A percentile compares a stretch with the other conserved stretches of the same genome.
Evolutionary conservation across 2,329 filamentous ascomycete genomes (phyloP).

Genomic region (Pleurostoma richardsiae): DNA sequence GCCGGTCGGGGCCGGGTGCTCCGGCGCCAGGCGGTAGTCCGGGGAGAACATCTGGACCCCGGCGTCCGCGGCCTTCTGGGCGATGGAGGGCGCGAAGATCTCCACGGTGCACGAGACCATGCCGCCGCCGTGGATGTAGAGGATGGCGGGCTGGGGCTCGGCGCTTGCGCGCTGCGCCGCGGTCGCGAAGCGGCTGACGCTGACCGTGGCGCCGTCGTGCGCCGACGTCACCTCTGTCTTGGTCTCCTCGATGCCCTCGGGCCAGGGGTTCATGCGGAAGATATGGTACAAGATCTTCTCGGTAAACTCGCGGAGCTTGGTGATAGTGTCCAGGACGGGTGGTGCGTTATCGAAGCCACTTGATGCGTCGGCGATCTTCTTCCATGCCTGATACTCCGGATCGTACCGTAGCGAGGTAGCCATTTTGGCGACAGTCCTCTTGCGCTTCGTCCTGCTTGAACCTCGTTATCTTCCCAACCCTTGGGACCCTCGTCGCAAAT

Average conservation of each 20-base stretch:
- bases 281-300: neutral
- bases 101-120: constrained; percentile 14
- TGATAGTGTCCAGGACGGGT: constrained; percentile 6
- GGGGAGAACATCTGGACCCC: constrained; percentile 25
- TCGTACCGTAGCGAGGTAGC: too few species aligned
- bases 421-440: too few species aligned
- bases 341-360: neutral
- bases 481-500: too few species aligned
- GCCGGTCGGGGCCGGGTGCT: constrained; percentile 36
- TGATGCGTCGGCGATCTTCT: too few species aligned
- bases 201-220: constrained; percentile 5
- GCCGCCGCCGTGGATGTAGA: constrained; percentile 21
- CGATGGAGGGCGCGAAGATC: constrained; percentile 8
- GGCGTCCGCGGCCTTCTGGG: constrained; percentile 7
- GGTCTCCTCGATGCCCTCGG: neutral
- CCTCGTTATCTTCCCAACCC: too few species aligned
- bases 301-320: constrained; percentile 1
- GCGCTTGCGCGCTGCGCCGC: constrained; percentile 2
- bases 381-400: too few species aligned
- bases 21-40: constrained; percentile 44
- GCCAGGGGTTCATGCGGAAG: neutral
- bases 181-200: constrained; percentile 10
- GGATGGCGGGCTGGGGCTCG: constrained; percentile 5
- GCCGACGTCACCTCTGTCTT: neutral
- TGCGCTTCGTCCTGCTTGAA: too few species aligned